These are phyloP conservation scores for Colletotrichum gigasporum DNA, from an alignment of 2,329 filamentous ascomycete species.

Conservation along the genomic window DNA sequence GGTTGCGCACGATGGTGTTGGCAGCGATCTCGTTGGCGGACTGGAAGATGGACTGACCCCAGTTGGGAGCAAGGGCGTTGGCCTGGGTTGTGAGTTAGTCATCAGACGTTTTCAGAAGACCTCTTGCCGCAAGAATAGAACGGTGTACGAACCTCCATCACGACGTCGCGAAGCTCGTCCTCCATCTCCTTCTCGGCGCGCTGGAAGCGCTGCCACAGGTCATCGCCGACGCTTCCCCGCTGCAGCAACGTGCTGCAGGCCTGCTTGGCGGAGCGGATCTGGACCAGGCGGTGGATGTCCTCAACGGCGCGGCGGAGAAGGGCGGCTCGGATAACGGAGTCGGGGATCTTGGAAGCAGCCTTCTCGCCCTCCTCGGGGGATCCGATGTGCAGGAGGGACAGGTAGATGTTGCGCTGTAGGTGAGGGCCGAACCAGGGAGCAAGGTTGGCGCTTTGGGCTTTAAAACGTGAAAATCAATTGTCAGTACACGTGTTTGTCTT, in stretches of 20 bases:
- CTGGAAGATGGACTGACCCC: conserved; percentile 97
- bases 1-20: conserved; percentile 79
- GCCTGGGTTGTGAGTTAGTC: conserved; percentile 64
- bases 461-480: conserved; percentile 30
- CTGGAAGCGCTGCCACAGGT: conserved; percentile 92
- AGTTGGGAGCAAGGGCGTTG: conserved; percentile 86
- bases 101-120: not conserved
- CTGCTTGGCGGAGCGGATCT: conserved; percentile 88
- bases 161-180: conserved; percentile 92
- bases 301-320: conserved; percentile 89
- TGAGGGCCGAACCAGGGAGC: conserved; percentile 95
- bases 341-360: conserved; percentile 77
- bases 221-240: conserved; percentile 92
- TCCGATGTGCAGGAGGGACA: conserved; percentile 86
- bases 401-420: conserved; percentile 92
- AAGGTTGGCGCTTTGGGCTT: conserved; percentile 82
- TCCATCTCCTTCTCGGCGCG: conserved; percentile 98
- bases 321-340: conserved; percentile 87
- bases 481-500: not conserved
- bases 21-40: conserved; percentile 95
- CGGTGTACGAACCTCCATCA: conserved; percentile 76
- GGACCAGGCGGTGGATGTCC: conserved; percentile 91
- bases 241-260: conserved; percentile 85
- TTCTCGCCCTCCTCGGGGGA: conserved; percentile 68
- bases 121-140: not conserved